phyloP scores from a whole-genome alignment of 495 filamentous ascomycete species.

The Daldinia bambusicola region DNA sequence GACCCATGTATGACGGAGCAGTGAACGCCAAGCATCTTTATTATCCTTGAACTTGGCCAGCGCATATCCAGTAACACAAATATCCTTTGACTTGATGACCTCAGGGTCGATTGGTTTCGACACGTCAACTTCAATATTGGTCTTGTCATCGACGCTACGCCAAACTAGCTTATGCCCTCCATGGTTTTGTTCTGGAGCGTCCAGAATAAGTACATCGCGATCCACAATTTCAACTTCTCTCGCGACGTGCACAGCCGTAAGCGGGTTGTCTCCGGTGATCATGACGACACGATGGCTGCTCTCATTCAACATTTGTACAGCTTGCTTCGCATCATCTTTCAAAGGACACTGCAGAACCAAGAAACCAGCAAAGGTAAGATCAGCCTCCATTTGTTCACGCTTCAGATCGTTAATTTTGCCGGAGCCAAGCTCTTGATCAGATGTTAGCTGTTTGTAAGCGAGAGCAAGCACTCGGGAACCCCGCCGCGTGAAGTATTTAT shows the following conservation, averaged over 20 bases:
- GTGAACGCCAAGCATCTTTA: conserved; percentile 69
- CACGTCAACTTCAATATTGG: conserved; percentile 87
- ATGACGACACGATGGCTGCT: conserved; percentile 98
- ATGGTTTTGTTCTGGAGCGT: conserved; percentile 90
- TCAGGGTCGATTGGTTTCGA: conserved; percentile 80
- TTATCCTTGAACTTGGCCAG: conserved; percentile 88
- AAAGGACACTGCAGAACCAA: conserved; percentile 93
- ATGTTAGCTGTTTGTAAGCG: conserved; percentile 88
- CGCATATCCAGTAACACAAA: conserved; percentile 96
- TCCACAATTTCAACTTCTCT: conserved; percentile 97
- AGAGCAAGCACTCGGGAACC: conserved; percentile 93
- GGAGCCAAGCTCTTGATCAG: conserved; percentile 81
- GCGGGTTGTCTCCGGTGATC: conserved; percentile 98
- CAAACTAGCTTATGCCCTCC: conserved; percentile 87
- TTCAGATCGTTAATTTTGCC: conserved; percentile 89
- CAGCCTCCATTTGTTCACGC: conserved; percentile 89
- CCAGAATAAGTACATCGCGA: conserved; percentile 91
- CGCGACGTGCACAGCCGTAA: conserved; percentile 96
- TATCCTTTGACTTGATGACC: conserved; percentile 86
- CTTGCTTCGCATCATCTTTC: conserved; percentile 94
- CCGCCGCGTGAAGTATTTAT: conserved; percentile 95
- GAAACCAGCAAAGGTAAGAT: conserved; percentile 91
- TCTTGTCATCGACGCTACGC: conserved; percentile 93
- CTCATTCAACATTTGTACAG: conserved; percentile 97
- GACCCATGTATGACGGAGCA: conserved; percentile 93